Conservation (phyloP, 1,139 yeast species). For the Kazachstania sp. region DNA sequence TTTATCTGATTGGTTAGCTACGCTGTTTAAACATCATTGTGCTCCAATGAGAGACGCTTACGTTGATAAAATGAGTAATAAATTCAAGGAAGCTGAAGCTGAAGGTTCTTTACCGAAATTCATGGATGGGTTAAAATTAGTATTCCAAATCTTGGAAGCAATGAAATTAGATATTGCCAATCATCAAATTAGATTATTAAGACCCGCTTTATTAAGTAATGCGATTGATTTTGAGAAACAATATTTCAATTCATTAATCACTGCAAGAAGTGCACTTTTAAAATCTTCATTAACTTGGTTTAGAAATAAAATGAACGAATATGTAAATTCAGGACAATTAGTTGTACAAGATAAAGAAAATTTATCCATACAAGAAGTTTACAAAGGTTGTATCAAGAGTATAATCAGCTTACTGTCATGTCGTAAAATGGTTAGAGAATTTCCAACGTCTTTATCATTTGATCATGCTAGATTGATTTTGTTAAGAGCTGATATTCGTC, state of each 20-base stretch:
- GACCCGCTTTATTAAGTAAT: conserved; percentile 79
- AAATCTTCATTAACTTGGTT: conserved; percentile 68
- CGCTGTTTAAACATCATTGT: conserved; percentile 39
- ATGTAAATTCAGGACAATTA: conserved; percentile 10
- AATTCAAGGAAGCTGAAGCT: conserved; percentile 55
- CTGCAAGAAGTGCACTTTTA: conserved; percentile 52
- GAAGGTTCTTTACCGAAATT: conserved; percentile 46
- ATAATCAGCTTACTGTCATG: conserved; percentile 58
- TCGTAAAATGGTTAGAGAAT: conserved; percentile 72
- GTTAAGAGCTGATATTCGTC: conserved; percentile 77
- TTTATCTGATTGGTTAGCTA: conserved; percentile 30
- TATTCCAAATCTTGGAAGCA: conserved; percentile 84
- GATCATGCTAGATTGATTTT: conserved; percentile 75
- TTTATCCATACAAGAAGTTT: conserved; percentile 22
- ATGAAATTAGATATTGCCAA: conserved; percentile 95
- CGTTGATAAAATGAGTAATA: conserved; percentile 76
- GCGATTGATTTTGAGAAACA: conserved; percentile 91
- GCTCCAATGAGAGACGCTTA: conserved; percentile 93
- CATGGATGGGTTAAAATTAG: conserved; percentile 69
- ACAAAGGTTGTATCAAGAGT: conserved; percentile 24
- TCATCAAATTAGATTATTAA: conserved; percentile 77
- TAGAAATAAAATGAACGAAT: conserved; percentile 34
- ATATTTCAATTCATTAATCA: conserved; percentile 65
- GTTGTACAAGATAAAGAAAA: conserved; percentile 13
- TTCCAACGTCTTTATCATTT: conserved; percentile 79